Base-by-base conservation (phyloP, 2,329 filamentous ascomycete species). In the Penicillium sp. region DNA sequence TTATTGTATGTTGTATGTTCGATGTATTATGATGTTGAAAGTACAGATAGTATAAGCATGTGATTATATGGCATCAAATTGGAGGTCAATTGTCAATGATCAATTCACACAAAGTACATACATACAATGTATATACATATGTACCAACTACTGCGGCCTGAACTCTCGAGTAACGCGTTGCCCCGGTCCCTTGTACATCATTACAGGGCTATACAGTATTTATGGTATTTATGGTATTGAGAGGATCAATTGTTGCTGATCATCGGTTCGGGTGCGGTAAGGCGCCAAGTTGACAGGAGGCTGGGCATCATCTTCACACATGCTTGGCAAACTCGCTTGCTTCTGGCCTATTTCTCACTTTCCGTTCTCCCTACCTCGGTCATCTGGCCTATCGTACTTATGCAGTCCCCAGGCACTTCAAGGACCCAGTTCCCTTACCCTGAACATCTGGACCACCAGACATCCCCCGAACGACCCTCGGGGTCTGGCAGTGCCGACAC, bases 401-500 rank as follows among this genome's bases (percentile, higher is more conserved):
- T 57, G 42, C 55, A 57, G 33, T 56, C 38, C 29, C 47, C 56
- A 31, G 45, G 21, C 12, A 6, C 23, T n/a, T 23, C 45, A 48
- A 49, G n/a, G 33, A 37, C 50, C 9, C 37, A 54, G 43, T 47
- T 46, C 41, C 50, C 55, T 29, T 54, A 57, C 23, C 29, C 47
- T 19, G 55, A 52, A 48, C 33, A 47, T 8, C 31, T 52, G 19
- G 50, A 31, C 23, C 52, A 56, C 42, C 41, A 46, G 67, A 81
- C 85, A 63, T 69, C 41, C 46, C 64, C 63, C 46, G 66, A 69
- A 50, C 67, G 68, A 54, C 63, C 66, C 41, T 67, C 67, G 25
- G 64, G 64, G 27, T 65, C 71, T 79, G 83, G 56, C 77, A 84
- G 63, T 80, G 83, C 56, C 73, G 67, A 70, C 46, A 63, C 63